Evolutionary conservation across 1,284 basidiomycete genomes (phyloP).

Genomic region (Phellopilus nigrolimitatus): DNA sequence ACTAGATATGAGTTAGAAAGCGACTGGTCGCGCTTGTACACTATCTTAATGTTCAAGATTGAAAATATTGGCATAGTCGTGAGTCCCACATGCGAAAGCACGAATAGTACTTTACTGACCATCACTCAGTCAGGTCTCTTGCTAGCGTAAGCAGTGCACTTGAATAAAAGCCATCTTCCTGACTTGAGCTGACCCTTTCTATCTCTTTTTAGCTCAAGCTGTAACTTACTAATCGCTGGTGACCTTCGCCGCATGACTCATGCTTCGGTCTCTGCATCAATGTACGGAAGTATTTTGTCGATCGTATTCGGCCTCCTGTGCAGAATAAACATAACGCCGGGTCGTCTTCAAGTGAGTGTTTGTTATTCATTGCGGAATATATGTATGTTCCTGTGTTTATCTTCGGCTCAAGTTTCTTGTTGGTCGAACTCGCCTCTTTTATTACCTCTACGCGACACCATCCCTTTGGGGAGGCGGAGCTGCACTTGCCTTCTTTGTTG

Average conservation of each 20-base stretch:
- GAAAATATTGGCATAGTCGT: conserved; percentile 16
- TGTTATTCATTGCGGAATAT: not conserved
- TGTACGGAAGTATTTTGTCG: conserved; percentile 14
- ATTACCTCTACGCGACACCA: conserved; percentile 13
- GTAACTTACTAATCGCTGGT: conserved; percentile 13
- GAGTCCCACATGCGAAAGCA: not conserved
- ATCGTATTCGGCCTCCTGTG: conserved; percentile 16
- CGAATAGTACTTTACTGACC: not conserved
- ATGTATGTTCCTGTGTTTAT: not conserved
- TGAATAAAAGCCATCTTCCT: not conserved
- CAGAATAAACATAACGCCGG: conserved; percentile 14
- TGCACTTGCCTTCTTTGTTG: conserved; percentile 14
- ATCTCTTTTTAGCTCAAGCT: conserved; percentile 3
- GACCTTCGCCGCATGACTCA: conserved; percentile 17
- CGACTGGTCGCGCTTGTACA: conserved; percentile 12
- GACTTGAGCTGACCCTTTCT: not conserved
- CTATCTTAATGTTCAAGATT: conserved; percentile 17
- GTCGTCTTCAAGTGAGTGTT: conserved; percentile 11
- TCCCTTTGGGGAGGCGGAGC: conserved; percentile 15
- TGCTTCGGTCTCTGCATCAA: conserved; percentile 10
- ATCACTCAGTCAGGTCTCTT: conserved; percentile 14
- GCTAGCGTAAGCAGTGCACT: not conserved
- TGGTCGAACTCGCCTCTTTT: conserved; percentile 7
- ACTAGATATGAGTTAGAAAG: conserved; percentile 5
- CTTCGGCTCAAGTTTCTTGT: conserved; percentile 3